Conservation (phyloP, 108 stramenopile species). For the Seminavis robusta region DNA sequence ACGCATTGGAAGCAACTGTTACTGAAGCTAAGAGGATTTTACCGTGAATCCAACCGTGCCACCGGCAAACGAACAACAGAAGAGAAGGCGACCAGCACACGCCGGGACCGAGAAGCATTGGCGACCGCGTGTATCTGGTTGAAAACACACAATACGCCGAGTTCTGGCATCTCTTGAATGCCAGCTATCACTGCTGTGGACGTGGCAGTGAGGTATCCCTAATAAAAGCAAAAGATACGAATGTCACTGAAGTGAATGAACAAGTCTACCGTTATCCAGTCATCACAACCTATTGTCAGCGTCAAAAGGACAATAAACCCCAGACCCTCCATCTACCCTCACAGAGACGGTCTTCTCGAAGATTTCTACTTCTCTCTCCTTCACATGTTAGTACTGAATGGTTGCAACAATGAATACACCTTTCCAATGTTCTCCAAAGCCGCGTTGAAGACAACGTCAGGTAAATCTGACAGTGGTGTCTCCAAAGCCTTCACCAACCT, state of each 20-base stretch:
- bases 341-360: neutral
- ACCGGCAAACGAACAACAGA: neutral
- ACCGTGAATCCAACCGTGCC: no score
- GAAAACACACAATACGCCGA: neutral
- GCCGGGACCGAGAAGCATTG: neutral
- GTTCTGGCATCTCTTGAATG: neutral
- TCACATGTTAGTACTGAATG: neutral
- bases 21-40: no score
- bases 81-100: neutral
- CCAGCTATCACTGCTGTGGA: conserved; percentile 1
- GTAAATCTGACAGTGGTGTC: neutral
- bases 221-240: neutral
- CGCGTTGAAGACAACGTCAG: conserved; percentile 1
- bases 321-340: conserved; percentile 1
- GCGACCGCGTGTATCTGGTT: conserved; percentile 1
- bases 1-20: no score
- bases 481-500: neutral
- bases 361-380: neutral
- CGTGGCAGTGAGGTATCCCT: neutral
- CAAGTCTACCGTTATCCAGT: neutral
- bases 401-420: neutral
- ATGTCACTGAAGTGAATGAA: neutral
- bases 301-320: neutral
- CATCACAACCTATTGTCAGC: neutral
- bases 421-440: neutral